phyloP scores from a whole-genome alignment of 345 rosid species.

The Citrus sp. region DNA sequence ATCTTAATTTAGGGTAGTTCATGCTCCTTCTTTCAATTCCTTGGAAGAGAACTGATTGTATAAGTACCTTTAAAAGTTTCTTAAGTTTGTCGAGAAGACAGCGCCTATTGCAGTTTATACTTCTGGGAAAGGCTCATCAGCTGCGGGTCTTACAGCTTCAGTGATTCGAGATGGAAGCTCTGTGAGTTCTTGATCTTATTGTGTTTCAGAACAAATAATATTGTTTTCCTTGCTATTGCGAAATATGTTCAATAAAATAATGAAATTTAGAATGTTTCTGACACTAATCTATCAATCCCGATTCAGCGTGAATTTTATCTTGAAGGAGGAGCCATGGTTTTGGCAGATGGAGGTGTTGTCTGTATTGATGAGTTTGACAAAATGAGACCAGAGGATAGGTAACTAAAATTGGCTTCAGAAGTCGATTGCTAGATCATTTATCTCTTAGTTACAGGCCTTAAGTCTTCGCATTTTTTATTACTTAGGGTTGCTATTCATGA shows the following conservation, averaged over 20 bases:
- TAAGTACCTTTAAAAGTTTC: constrained; percentile 49
- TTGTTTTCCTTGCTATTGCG: neutral
- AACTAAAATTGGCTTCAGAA: constrained; percentile 12
- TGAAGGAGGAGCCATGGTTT: constrained; percentile 99
- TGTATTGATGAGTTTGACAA: constrained; percentile 98
- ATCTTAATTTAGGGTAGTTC: neutral
- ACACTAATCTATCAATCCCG: constrained; percentile 13
- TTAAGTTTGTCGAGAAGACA: constrained; percentile 95
- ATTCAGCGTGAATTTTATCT: constrained; percentile 94
- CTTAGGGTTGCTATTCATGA: constrained; percentile 96
- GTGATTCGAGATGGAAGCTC: constrained; percentile 84
- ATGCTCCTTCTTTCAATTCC: neutral
- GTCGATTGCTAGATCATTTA: neutral
- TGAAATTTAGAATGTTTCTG: constrained; percentile 10
- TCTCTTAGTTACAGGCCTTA: neutral
- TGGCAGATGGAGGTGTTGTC: constrained; percentile 98
- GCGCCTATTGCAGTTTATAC: constrained; percentile 97
- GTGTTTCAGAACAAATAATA: neutral
- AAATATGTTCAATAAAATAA: neutral
- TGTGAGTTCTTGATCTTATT: constrained; percentile 43
- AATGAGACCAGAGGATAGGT: constrained; percentile 99
- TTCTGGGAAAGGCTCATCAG: constrained; percentile 96
- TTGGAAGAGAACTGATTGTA: constrained; percentile 18
- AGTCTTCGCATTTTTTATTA: constrained; percentile 1
- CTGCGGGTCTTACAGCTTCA: constrained; percentile 98